Percentiles rank a stretch among this genome's conserved stretches.
Conservation (phyloP, 192 early-diverging fungal species). For the Backusella circina region DNA sequence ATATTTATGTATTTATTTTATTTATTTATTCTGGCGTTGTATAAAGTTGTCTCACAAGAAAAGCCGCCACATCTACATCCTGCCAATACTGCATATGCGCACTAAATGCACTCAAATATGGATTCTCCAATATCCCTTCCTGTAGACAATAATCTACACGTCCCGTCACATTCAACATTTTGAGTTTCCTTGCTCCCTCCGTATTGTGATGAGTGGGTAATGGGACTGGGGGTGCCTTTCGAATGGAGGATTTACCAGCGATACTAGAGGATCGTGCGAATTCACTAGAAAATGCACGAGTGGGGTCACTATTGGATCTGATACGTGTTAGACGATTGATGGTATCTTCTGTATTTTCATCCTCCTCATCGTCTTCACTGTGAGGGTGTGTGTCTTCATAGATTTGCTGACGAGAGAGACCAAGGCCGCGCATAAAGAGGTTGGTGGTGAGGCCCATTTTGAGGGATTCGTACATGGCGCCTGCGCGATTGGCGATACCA, state of each 20-base stretch:
- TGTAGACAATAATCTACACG: constrained; percentile 64
- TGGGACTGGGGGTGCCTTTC: constrained; percentile 14
- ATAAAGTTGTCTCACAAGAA: constrained; percentile 31
- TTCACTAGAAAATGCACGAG: background rate
- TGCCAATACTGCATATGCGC: constrained; percentile 69
- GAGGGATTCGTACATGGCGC: constrained; percentile 60
- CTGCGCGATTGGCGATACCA: constrained; percentile 64
- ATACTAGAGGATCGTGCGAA: background rate
- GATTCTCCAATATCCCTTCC: constrained; percentile 66
- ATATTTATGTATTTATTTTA: background rate
- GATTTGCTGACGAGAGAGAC: constrained; percentile 23
- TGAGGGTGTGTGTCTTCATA: constrained; percentile 22
- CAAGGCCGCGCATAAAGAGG: constrained; percentile 50
- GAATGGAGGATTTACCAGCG: background rate
- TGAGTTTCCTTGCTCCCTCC: constrained; percentile 24
- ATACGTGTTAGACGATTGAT: constrained; percentile 1
- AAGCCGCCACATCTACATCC: constrained; percentile 38
- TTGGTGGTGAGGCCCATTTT: constrained; percentile 55
- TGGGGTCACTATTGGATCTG: constrained; percentile 28
- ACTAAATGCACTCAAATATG: constrained; percentile 62
- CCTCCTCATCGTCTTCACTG: background rate
- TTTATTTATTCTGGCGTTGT: constrained; percentile 2
- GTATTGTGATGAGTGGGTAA: constrained; percentile 14
- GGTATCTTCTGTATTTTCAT: background rate
- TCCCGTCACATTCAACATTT: constrained; percentile 48